These are phyloP conservation scores for Russula dissimulans DNA, from an alignment of 768 basidiomycete genomes.

Conservation along the genomic window DNA sequence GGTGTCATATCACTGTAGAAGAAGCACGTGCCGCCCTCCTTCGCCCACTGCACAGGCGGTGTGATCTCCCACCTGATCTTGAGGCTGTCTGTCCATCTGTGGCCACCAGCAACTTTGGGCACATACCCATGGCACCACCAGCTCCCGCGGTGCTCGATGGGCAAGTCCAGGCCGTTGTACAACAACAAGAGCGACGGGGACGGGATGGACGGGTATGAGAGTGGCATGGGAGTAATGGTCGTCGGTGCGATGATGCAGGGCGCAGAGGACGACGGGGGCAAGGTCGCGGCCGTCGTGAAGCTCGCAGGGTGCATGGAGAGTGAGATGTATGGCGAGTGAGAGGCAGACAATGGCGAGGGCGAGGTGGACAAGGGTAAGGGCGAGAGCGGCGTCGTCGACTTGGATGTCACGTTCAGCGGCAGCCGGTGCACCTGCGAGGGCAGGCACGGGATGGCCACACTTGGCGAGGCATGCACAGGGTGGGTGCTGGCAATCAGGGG, in stretches of 20 bases:
- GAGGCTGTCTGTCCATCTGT: no score
- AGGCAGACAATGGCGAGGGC: no score
- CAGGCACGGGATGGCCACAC: slow-evolving; percentile 70
- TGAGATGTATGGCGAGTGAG: slow-evolving; percentile 38
- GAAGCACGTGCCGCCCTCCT: no score
- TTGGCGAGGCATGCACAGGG: slow-evolving; percentile 31
- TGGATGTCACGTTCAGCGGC: slow-evolving; percentile 36
- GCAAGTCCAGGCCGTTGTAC: slow-evolving; percentile 16
- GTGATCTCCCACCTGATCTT: no score
- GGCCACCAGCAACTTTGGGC: no score
- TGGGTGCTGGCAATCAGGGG: slow-evolving; percentile 20
- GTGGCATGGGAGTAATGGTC: slow-evolving; percentile 30
- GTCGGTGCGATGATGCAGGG: slow-evolving; percentile 42
- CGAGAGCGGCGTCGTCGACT: slow-evolving; percentile 53
- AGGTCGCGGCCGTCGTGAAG: slow-evolving; percentile 51
- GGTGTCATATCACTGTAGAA: no score
- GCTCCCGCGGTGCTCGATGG: slow-evolving; percentile 27
- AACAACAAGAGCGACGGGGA: slow-evolving; percentile 75
- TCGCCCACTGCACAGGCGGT: no score
- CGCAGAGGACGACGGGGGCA: slow-evolving; percentile 57
- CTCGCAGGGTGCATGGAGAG: slow-evolving; percentile 46
- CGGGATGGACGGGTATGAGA: slow-evolving; percentile 77
- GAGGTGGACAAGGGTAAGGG: slow-evolving; percentile 51
- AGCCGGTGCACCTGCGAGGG: slow-evolving; percentile 56
- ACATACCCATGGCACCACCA: slow-evolving; percentile 26